Base-by-base conservation (phyloP, 257 asterid species). In the Fraxinus quadrangulata region DNA sequence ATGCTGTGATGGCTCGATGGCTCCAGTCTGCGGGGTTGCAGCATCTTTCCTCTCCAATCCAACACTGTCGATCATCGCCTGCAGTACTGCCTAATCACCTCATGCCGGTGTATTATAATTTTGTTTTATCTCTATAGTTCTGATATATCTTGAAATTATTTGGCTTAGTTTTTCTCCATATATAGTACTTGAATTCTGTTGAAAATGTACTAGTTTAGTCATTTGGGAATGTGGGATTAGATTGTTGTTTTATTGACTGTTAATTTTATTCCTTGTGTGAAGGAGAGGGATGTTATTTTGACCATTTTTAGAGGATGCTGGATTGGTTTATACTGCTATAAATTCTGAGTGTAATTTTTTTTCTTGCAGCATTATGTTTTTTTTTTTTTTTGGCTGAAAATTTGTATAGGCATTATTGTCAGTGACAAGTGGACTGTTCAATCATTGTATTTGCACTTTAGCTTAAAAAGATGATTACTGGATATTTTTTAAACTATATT, bases 11-110 rank as follows among this genome's bases (percentile, higher is more conserved):
- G 99, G 97, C 95, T 2, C 89, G 97, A 84, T 96, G 98, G 99
- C 97, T 96, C 75, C 98, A 93, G 85, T 96, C 99, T 79, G 96
- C 99, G 4, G 99, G 99, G 76, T 87, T 93, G 89, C 99, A 96
- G 93, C 99, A 95, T 91, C 92, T 95, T 94, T 94, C 94, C 77
- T 93, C 99, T 77, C 97, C 99, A 45, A 39, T 89, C 96, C 42
- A 87, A 83, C 77, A 87, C 92, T 19, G 88, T 88, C 12, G 96
- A 92, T 90, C 85, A 92, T 42, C 92, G 96, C 45, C 79, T 81
- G 28, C 28, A 26, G 28, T 26, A 76, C 93, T 93, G 19, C 98
- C 98, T 36, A 90, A 87, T 76, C 88, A 90, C 70, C 86, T 90
- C 66, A 90, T 90, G 96, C 98, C 89, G 98, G 98, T 93, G 84